Base-by-base conservation (phyloP, 192 early-diverging fungal species). In the Thamnidium elegans region DNA sequence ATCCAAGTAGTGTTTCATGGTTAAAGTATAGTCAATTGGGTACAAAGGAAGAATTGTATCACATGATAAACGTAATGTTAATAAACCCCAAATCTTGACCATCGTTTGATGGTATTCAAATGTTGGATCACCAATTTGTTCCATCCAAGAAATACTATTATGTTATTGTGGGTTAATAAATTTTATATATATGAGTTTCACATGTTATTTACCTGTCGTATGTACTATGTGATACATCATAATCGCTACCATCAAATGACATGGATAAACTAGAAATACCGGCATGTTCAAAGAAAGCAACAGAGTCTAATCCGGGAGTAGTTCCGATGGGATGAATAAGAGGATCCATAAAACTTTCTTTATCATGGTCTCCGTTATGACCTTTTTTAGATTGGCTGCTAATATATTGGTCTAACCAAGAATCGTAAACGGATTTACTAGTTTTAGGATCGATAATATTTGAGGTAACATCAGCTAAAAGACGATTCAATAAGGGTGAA, bases 261-360 rank as follows among this genome's bases (percentile, higher is more conserved):
- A 88, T n/a, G 61, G 78, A 73, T 7, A 87, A 31, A 9, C 75
- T 70, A 7, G 84, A 70, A 15, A 88, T 68, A 47, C 87, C 87
- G 3, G 82, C 72, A 54, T 80, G 76, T 13, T 86, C 73, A 56
- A 84, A 71, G 50, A 88, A 87, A 10, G 84, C 66, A 14, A 74
- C 61, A 36, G 64, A 76, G 47, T 84, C 84, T 45, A 76, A 77
- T 23, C 79, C 78, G 10, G 69, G 7, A 10, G 21, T 46, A 7
- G 39, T 46, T 45, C 55, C 55, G 50, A 23, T n/a, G 3, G 45
- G 34, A 26, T 20, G 17, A 11, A 60, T 17, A n/a, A 52, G 32
- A n/a, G 62, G 45, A 14, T 34, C 11, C 9, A 31, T 15, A 14
- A 20, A 17, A 14, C 32, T 42, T 15, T 26, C 31, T 9, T 1